phyloP scores from a whole-genome alignment of 495 filamentous ascomycete genomes.

The Penicillium canariense region DNA sequence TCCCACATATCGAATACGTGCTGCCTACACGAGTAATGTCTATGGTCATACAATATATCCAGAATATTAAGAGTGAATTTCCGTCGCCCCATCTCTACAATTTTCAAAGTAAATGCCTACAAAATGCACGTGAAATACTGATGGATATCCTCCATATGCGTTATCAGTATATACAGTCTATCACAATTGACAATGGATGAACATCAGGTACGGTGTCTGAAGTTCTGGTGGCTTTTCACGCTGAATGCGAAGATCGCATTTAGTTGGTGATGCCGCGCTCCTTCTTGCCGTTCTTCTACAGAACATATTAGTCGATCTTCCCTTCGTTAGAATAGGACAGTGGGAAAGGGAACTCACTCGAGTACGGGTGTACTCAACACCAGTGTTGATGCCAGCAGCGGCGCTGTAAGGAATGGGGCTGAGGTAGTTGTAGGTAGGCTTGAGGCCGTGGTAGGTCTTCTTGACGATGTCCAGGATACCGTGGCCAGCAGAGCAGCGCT shows the following conservation, averaged over 20 bases:
- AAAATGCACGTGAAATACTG: no score
- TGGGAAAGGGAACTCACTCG: conserved; percentile 6
- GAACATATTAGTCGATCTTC: not conserved
- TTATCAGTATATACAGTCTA: not conserved
- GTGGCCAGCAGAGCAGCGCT: conserved; percentile 44
- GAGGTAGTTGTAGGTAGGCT: conserved; percentile 44
- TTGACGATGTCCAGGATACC: conserved; percentile 45
- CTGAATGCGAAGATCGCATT: not conserved
- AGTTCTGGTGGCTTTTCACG: not conserved
- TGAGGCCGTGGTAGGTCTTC: conserved; percentile 33
- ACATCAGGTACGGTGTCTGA: no score
- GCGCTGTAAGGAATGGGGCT: conserved; percentile 43
- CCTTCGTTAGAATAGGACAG: not conserved
- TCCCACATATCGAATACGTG: no score
- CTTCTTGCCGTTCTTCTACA: conserved; percentile 16
- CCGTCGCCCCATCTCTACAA: no score
- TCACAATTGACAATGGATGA: not conserved
- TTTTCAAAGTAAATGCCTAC: no score
- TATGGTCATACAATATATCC: no score
- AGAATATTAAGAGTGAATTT: no score
- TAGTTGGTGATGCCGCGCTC: conserved; percentile 19
- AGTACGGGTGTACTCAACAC: conserved; percentile 30
- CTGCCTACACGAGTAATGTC: no score
- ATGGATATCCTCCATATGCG: not conserved
- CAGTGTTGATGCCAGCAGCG: conserved; percentile 31